These are phyloP conservation scores for Candida coquimbonensis DNA, from an alignment of 805 yeast genomes.

Conservation along the genomic window DNA sequence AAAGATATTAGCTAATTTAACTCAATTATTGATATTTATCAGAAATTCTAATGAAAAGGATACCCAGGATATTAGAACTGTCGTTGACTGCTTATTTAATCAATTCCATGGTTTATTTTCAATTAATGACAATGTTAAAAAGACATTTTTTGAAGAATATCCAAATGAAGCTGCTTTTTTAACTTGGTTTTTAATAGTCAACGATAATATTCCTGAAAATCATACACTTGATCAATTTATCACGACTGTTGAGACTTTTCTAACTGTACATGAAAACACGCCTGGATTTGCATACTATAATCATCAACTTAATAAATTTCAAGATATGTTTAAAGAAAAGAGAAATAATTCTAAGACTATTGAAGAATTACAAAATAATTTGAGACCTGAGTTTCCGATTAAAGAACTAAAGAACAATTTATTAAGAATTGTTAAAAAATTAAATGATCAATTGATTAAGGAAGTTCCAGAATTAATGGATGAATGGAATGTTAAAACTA, in stretches of 20 bases:
- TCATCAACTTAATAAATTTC: constrained; percentile 2
- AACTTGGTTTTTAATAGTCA: constrained; percentile 4
- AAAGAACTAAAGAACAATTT: constrained; percentile 2
- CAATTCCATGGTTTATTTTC: constrained; percentile 5
- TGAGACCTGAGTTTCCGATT: neutral
- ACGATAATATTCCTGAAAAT: constrained; percentile 2
- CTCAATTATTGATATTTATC: constrained; percentile 11
- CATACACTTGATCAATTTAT: constrained; percentile 1
- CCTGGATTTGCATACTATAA: constrained; percentile 3
- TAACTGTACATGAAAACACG: neutral
- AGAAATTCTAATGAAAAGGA: constrained; percentile 7
- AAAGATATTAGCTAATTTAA: constrained; percentile 13
- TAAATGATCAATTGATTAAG: constrained; percentile 6
- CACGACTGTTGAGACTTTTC: neutral
- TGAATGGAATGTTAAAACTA: constrained; percentile 1
- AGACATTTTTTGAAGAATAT: constrained; percentile 6
- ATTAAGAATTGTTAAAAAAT: constrained; percentile 3
- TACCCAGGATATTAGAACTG: constrained; percentile 1
- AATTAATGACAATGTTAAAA: neutral
- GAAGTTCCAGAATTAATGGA: neutral
- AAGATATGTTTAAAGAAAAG: neutral
- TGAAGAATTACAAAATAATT: neutral
- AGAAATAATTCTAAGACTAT: neutral
- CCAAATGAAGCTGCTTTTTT: constrained; percentile 10
- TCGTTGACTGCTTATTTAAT: constrained; percentile 5